phyloP scores from a whole-genome alignment of 1,284 basidiomycete genomes.

The Flammula alnicola region DNA sequence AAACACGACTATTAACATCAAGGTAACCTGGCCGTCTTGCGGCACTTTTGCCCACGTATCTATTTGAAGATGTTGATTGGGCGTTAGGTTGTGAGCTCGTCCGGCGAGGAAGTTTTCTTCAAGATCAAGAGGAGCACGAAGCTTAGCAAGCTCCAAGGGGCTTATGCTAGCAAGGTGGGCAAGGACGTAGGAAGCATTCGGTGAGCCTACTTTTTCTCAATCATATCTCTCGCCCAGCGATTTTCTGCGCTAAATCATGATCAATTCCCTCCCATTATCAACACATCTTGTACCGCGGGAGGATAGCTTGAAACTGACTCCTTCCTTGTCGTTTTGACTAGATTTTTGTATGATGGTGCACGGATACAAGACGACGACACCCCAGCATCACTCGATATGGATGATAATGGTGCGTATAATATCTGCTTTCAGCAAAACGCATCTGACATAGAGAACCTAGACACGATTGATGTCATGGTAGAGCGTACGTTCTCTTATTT shows the following conservation, averaged over 20 bases:
- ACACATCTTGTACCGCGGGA: slow-evolving; percentile 8
- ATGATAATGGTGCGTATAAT: slow-evolving; percentile 71
- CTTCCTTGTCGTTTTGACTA: slow-evolving; percentile 35
- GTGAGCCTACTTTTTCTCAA: slow-evolving; percentile 50
- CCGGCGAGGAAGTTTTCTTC: slow-evolving; percentile 94
- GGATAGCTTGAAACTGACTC: slow-evolving; percentile 6
- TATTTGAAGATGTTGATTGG: slow-evolving; percentile 6
- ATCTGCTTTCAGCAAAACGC: background rate
- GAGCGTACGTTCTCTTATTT: slow-evolving; percentile 68
- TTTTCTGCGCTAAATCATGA: background rate
- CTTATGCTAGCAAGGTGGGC: slow-evolving; percentile 93
- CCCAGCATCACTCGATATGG: slow-evolving; percentile 82
- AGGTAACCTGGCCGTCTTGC: slow-evolving; percentile 48
- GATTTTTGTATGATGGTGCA: slow-evolving; percentile 86
- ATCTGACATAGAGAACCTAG: slow-evolving; percentile 38
- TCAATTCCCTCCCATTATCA: slow-evolving; percentile 2
- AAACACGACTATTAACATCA: slow-evolving; percentile 82
- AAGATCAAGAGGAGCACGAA: slow-evolving; percentile 97
- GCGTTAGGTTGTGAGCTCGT: slow-evolving; percentile 71
- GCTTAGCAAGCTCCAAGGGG: slow-evolving; percentile 90
- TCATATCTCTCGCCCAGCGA: background rate
- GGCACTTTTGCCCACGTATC: background rate
- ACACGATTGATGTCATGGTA: slow-evolving; percentile 91
- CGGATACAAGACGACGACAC: slow-evolving; percentile 88
- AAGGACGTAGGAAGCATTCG: slow-evolving; percentile 87